phyloP scores from a whole-genome alignment of 2,329 filamentous ascomycete species.

The Alternaria hordeiaustralica region DNA sequence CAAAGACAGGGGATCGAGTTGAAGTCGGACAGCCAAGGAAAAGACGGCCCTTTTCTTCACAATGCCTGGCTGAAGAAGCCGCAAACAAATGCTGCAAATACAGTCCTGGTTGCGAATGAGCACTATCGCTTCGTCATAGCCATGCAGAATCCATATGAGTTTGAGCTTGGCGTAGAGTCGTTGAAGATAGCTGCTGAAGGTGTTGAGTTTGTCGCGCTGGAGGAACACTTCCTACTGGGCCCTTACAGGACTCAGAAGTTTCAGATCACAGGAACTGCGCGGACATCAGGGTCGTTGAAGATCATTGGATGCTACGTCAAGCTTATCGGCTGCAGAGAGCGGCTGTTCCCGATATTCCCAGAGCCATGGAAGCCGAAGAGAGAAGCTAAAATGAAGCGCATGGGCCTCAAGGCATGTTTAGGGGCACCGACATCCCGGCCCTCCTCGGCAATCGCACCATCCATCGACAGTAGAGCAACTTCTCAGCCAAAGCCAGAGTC shows the following conservation, averaged over 20 bases:
- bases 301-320: slow-evolving; percentile 81
- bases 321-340: slow-evolving; percentile 80
- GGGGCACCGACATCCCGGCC: slow-evolving; percentile 58
- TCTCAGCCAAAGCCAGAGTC: slow-evolving; percentile 46
- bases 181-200: slow-evolving; percentile 78
- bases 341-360: slow-evolving; percentile 82
- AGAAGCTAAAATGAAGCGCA: slow-evolving; percentile 77
- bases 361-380: slow-evolving; percentile 75
- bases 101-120: slow-evolving; percentile 80
- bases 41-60: slow-evolving; percentile 84
- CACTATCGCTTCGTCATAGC: slow-evolving; percentile 78
- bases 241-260: slow-evolving; percentile 84
- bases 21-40: slow-evolving; percentile 46
- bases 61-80: slow-evolving; percentile 84
- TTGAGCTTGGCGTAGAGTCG: slow-evolving; percentile 87
- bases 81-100: slow-evolving; percentile 63
- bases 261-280: slow-evolving; percentile 72
- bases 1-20: slow-evolving; percentile 45
- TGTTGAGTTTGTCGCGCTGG: slow-evolving; percentile 70
- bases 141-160: slow-evolving; percentile 92
- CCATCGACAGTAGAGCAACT: slow-evolving; percentile 25
- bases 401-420: slow-evolving; percentile 61
- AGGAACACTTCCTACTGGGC: slow-evolving; percentile 72
- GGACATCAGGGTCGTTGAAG: slow-evolving; percentile 69
- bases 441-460: slow-evolving; percentile 37